Percentiles rank a stretch among this genome's conserved stretches.
Conservation (phyloP, 306 rosid species). For the Prunus mume region DNA sequence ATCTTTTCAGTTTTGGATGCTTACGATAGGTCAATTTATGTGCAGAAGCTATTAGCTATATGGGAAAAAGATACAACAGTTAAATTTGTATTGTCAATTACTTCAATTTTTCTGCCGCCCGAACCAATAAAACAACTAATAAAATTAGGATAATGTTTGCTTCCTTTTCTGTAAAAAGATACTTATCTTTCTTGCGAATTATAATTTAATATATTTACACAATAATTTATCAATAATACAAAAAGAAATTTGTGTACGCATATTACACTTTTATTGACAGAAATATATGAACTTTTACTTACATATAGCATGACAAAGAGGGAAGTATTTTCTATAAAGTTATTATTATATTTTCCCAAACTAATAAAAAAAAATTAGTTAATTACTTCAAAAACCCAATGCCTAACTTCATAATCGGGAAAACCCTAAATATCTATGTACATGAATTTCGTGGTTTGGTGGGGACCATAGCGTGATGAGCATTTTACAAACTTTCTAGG, state of each 20-base stretch:
- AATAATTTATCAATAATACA: no score
- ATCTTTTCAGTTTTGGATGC: not conserved
- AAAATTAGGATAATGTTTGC: no score
- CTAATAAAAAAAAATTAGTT: no score
- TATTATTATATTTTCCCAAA: no score
- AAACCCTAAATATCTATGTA: not conserved
- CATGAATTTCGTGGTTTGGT: not conserved
- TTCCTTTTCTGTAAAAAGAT: fast-evolving
- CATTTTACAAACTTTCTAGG: not conserved
- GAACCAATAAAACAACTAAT: no score
- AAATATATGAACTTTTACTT: fast-evolving
- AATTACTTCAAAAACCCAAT: no score
- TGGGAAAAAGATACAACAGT: not conserved
- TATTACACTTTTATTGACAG: fast-evolving
- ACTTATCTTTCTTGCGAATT: fast-evolving
- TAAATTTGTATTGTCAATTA: not conserved
- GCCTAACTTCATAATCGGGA: not conserved
- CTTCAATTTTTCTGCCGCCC: no score
- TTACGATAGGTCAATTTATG: not conserved
- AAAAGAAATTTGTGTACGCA: no score
- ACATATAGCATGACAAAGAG: no score
- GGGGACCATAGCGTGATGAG: not conserved
- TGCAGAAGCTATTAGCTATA: not conserved
- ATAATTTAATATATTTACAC: no score
- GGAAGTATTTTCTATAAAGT: no score